phyloP scores from a whole-genome alignment of 352 stramenopile species.

The Globisporangium orthogonon region DNA sequence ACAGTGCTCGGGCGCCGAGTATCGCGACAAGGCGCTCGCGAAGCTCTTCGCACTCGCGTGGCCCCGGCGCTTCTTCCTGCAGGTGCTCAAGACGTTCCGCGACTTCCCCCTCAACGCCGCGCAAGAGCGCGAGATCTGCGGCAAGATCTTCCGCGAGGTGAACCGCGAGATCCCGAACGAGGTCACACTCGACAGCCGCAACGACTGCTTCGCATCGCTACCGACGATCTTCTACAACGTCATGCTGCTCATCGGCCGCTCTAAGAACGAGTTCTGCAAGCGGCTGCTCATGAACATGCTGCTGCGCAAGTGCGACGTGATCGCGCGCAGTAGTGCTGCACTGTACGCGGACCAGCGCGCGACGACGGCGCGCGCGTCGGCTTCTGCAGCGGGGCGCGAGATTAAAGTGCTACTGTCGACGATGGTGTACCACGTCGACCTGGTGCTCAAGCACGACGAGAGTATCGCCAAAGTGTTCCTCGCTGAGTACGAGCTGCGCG shows the following conservation, averaged over 20 bases:
- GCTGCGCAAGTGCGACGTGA: conserved; percentile 23
- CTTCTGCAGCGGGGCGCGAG: conserved; percentile 10
- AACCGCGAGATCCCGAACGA: conserved; percentile 21
- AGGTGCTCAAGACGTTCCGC: conserved; percentile 43
- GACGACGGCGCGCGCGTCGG: neutral
- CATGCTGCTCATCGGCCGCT: conserved; percentile 26
- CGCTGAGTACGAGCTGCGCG: conserved; percentile 27
- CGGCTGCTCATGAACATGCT: conserved; percentile 29
- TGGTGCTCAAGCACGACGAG: conserved; percentile 39
- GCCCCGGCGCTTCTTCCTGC: conserved; percentile 40
- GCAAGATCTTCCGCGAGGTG: conserved; percentile 33
- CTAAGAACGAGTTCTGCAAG: conserved; percentile 24
- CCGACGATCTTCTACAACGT: conserved; percentile 37
- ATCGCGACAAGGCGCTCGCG: conserved; percentile 19
- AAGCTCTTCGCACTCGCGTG: conserved; percentile 29
- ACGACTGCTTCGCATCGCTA: conserved; percentile 23
- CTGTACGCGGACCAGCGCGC: conserved; percentile 9
- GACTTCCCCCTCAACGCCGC: conserved; percentile 24
- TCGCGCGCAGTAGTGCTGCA: conserved; percentile 1
- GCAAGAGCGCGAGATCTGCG: conserved; percentile 30
- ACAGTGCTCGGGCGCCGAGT: conserved; percentile 23
- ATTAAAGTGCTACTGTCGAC: conserved; percentile 34
- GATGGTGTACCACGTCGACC: conserved; percentile 50
- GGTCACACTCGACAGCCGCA: neutral
- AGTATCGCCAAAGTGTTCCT: conserved; percentile 29